phyloP scores from a whole-genome alignment of 257 asterid species.

The Knoxia roxburghii region DNA sequence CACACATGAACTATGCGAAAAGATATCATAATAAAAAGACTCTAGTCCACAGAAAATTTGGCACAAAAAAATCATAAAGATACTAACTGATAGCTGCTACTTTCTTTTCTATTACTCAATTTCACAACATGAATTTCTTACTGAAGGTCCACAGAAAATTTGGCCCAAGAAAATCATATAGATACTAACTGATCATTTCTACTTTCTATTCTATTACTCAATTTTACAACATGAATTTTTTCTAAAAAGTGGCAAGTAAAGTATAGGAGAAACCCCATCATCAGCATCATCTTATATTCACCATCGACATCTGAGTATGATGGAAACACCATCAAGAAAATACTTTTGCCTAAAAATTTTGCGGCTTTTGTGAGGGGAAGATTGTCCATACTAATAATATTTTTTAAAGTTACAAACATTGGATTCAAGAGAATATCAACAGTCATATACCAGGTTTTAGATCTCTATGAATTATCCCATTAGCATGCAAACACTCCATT shows the following conservation, averaged over 20 bases:
- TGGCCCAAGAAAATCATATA: no score
- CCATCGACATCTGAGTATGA: background rate
- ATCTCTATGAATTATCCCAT: constrained; percentile 94
- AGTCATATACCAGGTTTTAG: constrained; percentile 76
- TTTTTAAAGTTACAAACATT: constrained; percentile 13
- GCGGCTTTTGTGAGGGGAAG: background rate
- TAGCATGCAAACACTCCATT: constrained; percentile 92
- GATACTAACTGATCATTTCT: background rate
- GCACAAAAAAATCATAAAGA: constrained; percentile 4
- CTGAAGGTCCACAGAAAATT: no score
- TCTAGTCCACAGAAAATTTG: constrained; percentile 9
- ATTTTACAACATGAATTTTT: background rate
- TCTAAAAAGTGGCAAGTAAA: no score
- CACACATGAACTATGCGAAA: background rate
- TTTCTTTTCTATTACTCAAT: no score
- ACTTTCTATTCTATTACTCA: background rate
- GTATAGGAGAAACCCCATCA: background rate
- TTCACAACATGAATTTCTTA: no score
- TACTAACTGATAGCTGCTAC: no score
- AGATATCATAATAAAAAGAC: background rate
- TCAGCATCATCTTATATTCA: background rate
- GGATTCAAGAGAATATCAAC: constrained; percentile 3
- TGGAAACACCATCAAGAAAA: background rate
- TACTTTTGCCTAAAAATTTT: background rate
- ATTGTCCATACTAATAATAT: constrained; percentile 9